These are phyloP conservation scores for Geotrichum bryndzae DNA, from an alignment of 1,139 yeast genomes.

Conservation along the genomic window DNA sequence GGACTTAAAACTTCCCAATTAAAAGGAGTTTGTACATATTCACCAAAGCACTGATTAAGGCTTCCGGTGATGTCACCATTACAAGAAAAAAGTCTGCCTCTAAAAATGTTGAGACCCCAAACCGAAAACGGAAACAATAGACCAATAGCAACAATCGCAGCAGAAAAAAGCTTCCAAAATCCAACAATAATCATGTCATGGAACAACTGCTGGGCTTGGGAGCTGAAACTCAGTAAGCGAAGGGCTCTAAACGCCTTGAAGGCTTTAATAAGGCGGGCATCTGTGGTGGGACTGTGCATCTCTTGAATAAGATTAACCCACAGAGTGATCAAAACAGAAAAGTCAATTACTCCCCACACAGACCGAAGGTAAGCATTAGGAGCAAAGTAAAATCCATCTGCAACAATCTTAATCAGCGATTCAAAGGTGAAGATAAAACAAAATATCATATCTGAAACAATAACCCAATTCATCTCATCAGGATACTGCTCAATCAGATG, in stretches of 20 bases:
- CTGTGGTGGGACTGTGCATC: slow-evolving; percentile 46
- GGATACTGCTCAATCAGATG: slow-evolving; percentile 32
- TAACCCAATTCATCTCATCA: slow-evolving; percentile 38
- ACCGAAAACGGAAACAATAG: slow-evolving; percentile 78
- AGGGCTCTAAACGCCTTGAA: slow-evolving; percentile 82
- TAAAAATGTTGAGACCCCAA: slow-evolving; percentile 83
- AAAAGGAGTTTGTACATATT: slow-evolving; percentile 53
- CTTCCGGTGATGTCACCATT: slow-evolving; percentile 38
- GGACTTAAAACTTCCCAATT: slow-evolving; percentile 80
- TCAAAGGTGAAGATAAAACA: slow-evolving; percentile 62
- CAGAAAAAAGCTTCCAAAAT: slow-evolving; percentile 65
- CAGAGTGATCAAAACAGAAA: slow-evolving; percentile 63
- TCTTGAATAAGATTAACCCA: slow-evolving; percentile 75
- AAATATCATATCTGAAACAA: slow-evolving; percentile 56
- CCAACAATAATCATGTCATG: slow-evolving; percentile 80
- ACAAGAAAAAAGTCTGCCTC: slow-evolving; percentile 67
- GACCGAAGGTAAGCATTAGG: slow-evolving; percentile 80
- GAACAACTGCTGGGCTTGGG: slow-evolving; percentile 70
- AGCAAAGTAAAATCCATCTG: slow-evolving; percentile 76
- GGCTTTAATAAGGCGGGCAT: slow-evolving; percentile 71
- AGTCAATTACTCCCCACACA: slow-evolving; percentile 80
- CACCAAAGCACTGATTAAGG: slow-evolving; percentile 50
- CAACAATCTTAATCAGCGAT: slow-evolving; percentile 64
- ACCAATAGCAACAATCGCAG: slow-evolving; percentile 67
- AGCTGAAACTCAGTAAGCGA: slow-evolving; percentile 71